A percentile compares a stretch with the other conserved stretches of the same genome.
Conservation (phyloP, 2,329 filamentous ascomycete species). For the Xylariaceae sp. region DNA sequence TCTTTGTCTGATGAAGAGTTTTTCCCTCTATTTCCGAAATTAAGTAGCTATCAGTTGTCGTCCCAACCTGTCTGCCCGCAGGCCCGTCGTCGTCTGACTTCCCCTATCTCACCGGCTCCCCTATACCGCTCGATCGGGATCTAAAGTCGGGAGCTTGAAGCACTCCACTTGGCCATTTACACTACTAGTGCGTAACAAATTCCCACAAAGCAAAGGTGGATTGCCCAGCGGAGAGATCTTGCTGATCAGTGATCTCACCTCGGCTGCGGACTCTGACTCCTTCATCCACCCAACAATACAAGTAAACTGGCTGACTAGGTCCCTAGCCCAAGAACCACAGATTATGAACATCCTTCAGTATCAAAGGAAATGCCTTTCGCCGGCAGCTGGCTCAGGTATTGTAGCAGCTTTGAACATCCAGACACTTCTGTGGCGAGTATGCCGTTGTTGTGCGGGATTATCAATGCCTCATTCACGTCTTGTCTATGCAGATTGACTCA, state of each 20-base stretch:
- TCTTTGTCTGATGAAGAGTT: not conserved
- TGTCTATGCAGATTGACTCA: not conserved
- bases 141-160: not conserved
- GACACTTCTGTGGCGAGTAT: no score
- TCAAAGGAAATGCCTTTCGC: not conserved
- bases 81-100: not conserved
- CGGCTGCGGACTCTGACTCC: not conserved
- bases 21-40: not conserved
- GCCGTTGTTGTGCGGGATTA: not conserved
- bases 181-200: not conserved
- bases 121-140: not conserved
- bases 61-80: not conserved
- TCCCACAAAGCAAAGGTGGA: not conserved
- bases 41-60: not conserved
- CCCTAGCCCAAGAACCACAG: not conserved
- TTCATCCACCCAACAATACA: not conserved
- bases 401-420: no score
- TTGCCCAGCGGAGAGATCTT: not conserved
- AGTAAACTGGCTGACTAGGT: not conserved
- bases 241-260: not conserved
- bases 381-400: not conserved
- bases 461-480: not conserved
- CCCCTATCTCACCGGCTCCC: not conserved
- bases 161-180: not conserved
- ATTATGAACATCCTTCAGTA: not conserved